Percentiles rank a stretch among this genome's conserved stretches.
Evolutionary conservation across 805 yeast genomes (phyloP).

Genomic region (Schwanniomyces sp.): DNA sequence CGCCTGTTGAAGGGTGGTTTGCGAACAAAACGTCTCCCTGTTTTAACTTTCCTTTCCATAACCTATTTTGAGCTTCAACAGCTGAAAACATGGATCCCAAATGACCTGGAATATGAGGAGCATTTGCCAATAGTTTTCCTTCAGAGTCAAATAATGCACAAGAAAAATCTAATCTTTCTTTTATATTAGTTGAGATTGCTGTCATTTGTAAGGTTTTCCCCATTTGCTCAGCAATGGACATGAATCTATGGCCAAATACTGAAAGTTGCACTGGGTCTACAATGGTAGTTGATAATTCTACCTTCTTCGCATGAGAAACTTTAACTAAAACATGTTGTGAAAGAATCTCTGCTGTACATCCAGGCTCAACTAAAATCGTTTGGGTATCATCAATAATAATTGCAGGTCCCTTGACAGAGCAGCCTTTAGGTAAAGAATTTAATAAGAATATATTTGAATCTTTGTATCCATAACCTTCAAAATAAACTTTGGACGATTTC

Average conservation of each 20-base stretch:
- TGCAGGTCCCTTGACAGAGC: conserved; percentile 65
- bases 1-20: conserved; percentile 38
- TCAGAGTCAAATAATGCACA: conserved; percentile 72
- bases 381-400: conserved; percentile 54
- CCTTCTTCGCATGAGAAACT: conserved; percentile 17
- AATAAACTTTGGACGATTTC: conserved; percentile 24
- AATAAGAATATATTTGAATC: conserved; percentile 51
- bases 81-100: conserved; percentile 78
- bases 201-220: conserved; percentile 78
- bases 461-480: conserved; percentile 28
- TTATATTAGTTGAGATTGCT: conserved; percentile 78
- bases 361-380: conserved; percentile 67
- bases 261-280: conserved; percentile 73
- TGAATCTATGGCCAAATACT: conserved; percentile 78
- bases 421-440: conserved; percentile 54
- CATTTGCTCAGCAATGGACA: conserved; percentile 93
- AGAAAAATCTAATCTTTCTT: conserved; percentile 79
- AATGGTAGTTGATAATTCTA: conserved; percentile 9
- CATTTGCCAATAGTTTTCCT: conserved; percentile 47
- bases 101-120: conserved; percentile 64
- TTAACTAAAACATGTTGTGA: conserved; percentile 61
- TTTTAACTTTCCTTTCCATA: conserved; percentile 39
- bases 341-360: conserved; percentile 53
- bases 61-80: conserved; percentile 39
- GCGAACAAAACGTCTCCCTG: conserved; percentile 45